Percentiles rank a stretch among this genome's conserved stretches.
These are phyloP conservation scores for Cornus suecica DNA, from an alignment of 148 eudicot genomes.

Conservation along the genomic window DNA sequence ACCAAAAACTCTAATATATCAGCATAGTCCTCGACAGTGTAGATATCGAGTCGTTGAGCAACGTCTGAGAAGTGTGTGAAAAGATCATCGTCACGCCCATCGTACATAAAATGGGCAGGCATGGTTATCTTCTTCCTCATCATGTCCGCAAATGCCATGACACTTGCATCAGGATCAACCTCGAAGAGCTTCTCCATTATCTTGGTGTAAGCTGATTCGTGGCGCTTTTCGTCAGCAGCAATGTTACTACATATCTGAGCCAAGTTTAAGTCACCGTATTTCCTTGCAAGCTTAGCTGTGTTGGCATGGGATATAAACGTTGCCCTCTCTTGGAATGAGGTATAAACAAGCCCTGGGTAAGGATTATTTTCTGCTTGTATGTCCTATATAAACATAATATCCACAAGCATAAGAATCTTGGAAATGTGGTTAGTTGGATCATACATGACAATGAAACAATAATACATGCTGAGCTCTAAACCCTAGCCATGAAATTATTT, in stretches of 20 bases:
- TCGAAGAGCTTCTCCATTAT: not conserved
- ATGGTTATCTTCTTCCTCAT: not conserved
- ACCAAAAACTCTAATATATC: not conserved
- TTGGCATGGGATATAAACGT: conserved; percentile 36
- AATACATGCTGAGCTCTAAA: too few relatives aligned
- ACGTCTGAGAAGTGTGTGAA: not conserved
- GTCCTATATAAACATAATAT: conserved; percentile 13
- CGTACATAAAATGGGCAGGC: not conserved
- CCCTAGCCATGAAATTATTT: too few relatives aligned
- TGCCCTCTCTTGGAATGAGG: conserved; percentile 39
- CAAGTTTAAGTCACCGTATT: conserved; percentile 30
- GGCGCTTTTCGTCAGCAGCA: not conserved
- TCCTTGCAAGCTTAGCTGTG: conserved; percentile 37
- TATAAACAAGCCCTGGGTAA: conserved; percentile 27
- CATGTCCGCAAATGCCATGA: not conserved
- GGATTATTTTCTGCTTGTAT: conserved; percentile 30
- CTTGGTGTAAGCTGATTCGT: not conserved
- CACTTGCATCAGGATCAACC: not conserved
- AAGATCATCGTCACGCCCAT: not conserved
- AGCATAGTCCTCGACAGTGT: not conserved
- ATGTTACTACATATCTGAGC: conserved; percentile 22
- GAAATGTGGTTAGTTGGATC: too few relatives aligned
- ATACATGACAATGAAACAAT: too few relatives aligned
- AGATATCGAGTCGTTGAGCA: not conserved
- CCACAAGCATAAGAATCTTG: too few relatives aligned